Base-by-base conservation (phyloP, 2,329 filamentous ascomycete genomes). In the Colletotrichum lupini region DNA sequence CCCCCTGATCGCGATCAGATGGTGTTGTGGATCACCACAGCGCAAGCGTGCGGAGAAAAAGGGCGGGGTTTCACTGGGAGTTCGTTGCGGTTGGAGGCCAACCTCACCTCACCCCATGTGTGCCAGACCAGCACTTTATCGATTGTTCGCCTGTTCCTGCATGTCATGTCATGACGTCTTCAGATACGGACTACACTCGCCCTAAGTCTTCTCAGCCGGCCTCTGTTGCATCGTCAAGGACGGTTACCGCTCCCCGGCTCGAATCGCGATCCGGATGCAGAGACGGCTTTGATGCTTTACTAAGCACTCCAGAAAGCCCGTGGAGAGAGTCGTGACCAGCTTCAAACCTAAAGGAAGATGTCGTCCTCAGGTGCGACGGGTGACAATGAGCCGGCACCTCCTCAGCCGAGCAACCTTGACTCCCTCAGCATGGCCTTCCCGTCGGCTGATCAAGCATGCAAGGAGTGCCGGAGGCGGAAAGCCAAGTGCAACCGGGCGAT, bases 381-480 rank as follows among this genome's bases (percentile, higher is more conserved):
- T 35, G 68, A 61, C 52, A 57, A 35, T 28, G 22, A 24, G 14
- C 56, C 63, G 63, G 46, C 55, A n/a, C 28, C 28, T 9, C 42
- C 42, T 30, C 55, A 26, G 2, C 30, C 61, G 19, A 37, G 42
- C 42, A 60, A 75, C 58, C 24, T 30, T 16, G 62, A 67, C 57
- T 68, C 24, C 59, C 11, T 72, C 28, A 74, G 76, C 52, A 72
- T 72, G 55, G 24, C 70, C 24, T 75, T 76, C 42, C 37, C 37
- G 37, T 78, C 71, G 30, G 80, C 79, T 22, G 81, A 83, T 49
- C 82, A 83, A 75, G 80, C 81, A 8, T 83, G 82, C 77, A 83
- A 82, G 72, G 83, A 85, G 75, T 85, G 83, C 68, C 79, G 82
- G 22, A 77, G 83, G 32, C 75, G 83, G 46, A 85, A 85, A 76